Base-by-base conservation (phyloP, 2,329 filamentous ascomycete species). In the Apiospora rasikravindrae region DNA sequence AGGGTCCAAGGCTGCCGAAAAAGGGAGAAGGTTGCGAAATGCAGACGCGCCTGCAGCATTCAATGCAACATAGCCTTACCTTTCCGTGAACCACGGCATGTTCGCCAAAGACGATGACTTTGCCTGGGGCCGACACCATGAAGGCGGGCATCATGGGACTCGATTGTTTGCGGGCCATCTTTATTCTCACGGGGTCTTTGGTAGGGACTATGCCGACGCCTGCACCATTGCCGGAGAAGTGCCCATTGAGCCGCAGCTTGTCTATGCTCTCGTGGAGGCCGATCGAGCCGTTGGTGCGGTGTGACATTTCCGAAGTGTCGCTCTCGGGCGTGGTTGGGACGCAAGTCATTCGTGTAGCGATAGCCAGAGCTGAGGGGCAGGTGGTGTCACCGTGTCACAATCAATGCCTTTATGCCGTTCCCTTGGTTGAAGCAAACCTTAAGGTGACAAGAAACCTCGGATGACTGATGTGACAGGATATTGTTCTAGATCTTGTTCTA, bases 41-140 rank as follows among this genome's bases (percentile, higher is more conserved):
- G 44, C 26, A 33, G 47, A 45, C 26, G 44, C 67, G 26, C 33
- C 57, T n/a, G 8, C 16, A 37, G 19, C 16, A 14, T 69, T n/a
- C 44, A 33, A 19, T 26, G 44, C 14, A n/a, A 14, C 26, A 22
- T 47, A 24, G 16, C 26, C 84, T 71, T 84, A 94, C 93, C 89
- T 98, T 98, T 80, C 95, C 95, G 80, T 99, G 91, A 26, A 99
- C 96, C n/a, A 98, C 96, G 2, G 96, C 93, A 85, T 99, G 96
- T 83, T 99, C 96, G 76, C 96, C 96, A 84, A 96, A 98, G 70
- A 98, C 94, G 81, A 99, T 99, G 80, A 98, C 96, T 82, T 99
- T 99, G 75, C 96, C 97, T 0, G 96, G 96, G 2, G 97, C 96
- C 22, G 96, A 98, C 72, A 98, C 95, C 94, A 99, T 98, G 81